Base-by-base conservation (phyloP, 129 eudicot genomes). In the Helianthus annuus region DNA sequence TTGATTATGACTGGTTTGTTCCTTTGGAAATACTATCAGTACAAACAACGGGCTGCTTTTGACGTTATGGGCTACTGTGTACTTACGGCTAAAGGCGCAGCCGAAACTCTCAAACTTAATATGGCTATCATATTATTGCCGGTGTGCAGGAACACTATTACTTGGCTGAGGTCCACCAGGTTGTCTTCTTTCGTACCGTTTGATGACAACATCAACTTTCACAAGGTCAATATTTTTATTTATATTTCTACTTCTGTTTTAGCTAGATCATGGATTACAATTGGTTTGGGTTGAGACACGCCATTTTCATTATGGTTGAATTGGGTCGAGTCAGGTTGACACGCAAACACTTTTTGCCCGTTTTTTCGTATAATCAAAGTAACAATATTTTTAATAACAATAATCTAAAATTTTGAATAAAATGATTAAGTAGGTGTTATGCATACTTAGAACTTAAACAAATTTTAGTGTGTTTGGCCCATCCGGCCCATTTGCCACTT, bases 161-260 rank as follows among this genome's bases (percentile, higher is more conserved):
- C 99, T 72, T 95, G 97, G 97, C 83, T 95, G 68, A 82, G 99
- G 96, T 88, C 97, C 75, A 90, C 96, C 42, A 85, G 68, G 73
- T 24, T 91, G 74, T 87, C 83, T 12, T 72, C 61, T 61, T 49
- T 81, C 79, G 75, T 95, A 53, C 99, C 99, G 3, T 91, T 95
- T 54, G 99, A 95, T 55, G 99, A 95, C 84, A 95, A 95, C 82
- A 86, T 95, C 87, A 95, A 95, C 89, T 95, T 95, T 77, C 99
- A 95, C 82, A 90, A 95, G 97, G 99, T 64, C 72, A 66, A 52
- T 48, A 34, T 67, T 36, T 17, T 39, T 40, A 44, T 16, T 46
- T 52, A 51, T 61, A 64, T 19, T 54, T 39, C 66, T 42, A 46
- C 64, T 53, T 36, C 7, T 48, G 6, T 72, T 65, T 19, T 32